Percentiles rank a stretch among this genome's conserved stretches.
Conservation (phyloP, 306 rosid genomes). For the Castanea crenata region DNA sequence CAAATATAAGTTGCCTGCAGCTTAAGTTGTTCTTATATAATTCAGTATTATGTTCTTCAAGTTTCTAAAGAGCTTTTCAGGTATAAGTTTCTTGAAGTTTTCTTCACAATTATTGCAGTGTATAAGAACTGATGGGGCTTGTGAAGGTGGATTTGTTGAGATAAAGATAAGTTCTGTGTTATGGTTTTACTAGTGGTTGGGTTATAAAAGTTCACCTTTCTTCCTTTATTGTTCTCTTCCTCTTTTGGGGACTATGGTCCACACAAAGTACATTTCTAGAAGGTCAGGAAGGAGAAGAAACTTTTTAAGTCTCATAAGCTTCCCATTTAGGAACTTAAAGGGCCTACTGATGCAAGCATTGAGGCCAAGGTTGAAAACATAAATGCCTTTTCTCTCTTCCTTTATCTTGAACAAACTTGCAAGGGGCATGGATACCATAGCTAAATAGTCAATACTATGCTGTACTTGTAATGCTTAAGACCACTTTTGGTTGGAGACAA, state of each 20-base stretch:
- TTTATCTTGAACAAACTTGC: not conserved
- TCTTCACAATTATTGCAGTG: not conserved
- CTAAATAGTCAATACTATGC: not conserved
- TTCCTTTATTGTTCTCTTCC: not conserved
- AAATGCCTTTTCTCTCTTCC: not conserved
- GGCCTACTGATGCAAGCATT: no score
- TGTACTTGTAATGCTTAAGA: not conserved
- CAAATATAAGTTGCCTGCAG: not conserved
- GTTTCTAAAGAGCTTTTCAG: not conserved
- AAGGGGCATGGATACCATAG: not conserved
- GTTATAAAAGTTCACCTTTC: not conserved
- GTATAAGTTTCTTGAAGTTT: not conserved
- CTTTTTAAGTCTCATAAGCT: no score
- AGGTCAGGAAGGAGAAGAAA: not conserved
- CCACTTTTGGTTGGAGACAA: not conserved
- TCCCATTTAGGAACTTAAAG: no score
- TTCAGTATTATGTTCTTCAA: not conserved
- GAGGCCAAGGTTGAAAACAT: not conserved
- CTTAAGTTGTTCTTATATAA: not conserved
- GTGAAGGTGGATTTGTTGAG: not conserved
- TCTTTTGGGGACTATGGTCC: not conserved
- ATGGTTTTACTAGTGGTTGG: not conserved
- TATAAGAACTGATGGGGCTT: not conserved
- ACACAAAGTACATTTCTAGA: not conserved
- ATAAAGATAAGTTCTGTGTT: not conserved